Evolutionary conservation across 805 yeast genomes (phyloP).

Genomic region (Diddensiella caesifluorescens): DNA sequence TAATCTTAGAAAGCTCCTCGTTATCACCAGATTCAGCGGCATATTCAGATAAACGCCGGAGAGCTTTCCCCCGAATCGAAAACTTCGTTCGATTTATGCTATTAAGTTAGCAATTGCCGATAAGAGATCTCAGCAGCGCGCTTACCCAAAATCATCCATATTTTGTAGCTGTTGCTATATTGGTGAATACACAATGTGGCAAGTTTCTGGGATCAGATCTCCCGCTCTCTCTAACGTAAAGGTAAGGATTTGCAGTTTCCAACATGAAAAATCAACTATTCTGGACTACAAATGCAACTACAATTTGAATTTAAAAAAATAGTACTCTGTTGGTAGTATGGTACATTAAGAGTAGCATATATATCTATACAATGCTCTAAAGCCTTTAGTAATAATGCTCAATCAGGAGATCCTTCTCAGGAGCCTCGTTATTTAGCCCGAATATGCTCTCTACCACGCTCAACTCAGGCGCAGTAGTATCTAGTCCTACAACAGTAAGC

Average conservation of each 20-base stretch:
- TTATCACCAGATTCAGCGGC: conserved; percentile 27
- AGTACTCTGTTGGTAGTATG: too few relatives aligned
- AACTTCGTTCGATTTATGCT: conserved; percentile 33
- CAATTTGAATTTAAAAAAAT: too few relatives aligned
- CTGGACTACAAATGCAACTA: too few relatives aligned
- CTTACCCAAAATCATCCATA: conserved; percentile 24
- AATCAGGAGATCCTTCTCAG: conserved; percentile 36
- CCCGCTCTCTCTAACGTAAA: too few relatives aligned
- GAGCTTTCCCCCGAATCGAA: conserved; percentile 36
- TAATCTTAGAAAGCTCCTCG: conserved; percentile 19
- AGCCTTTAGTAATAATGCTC: conserved; percentile 33
- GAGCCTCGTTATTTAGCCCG: conserved; percentile 37
- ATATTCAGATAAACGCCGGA: conserved; percentile 34
- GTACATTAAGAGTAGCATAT: too few relatives aligned
- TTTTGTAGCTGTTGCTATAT: too few relatives aligned
- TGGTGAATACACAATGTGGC: too few relatives aligned
- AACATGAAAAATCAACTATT: too few relatives aligned
- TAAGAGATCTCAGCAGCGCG: neutral
- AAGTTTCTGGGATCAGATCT: too few relatives aligned
- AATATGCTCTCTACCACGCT: conserved; percentile 95
- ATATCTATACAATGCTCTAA: neutral
- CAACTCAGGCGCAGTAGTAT: conserved; percentile 97
- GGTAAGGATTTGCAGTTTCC: too few relatives aligned
- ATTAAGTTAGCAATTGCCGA: neutral
- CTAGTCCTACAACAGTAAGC: conserved; percentile 94